Evolutionary conservation across 2,329 filamentous ascomycete genomes (phyloP).

Genomic region (Pseudohalonectria lignicola): DNA sequence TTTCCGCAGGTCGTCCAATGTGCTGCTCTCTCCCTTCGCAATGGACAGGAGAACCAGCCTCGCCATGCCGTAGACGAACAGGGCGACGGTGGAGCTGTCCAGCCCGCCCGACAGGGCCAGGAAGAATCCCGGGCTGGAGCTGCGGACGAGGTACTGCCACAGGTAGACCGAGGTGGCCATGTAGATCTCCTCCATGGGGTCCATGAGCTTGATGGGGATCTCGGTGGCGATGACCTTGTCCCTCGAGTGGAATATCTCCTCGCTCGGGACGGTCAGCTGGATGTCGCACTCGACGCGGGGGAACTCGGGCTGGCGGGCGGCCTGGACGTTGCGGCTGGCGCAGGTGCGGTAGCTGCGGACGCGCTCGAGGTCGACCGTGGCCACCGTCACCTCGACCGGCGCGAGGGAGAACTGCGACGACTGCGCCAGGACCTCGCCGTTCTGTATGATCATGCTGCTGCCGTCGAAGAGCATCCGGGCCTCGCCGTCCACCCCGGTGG

Average conservation of each 20-base stretch:
- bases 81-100: slow-evolving; percentile 10
- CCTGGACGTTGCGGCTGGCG: slow-evolving; percentile 9
- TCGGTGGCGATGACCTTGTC: slow-evolving; percentile 5
- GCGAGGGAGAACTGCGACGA: slow-evolving; percentile 9
- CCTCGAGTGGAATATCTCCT: slow-evolving; percentile 13
- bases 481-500: slow-evolving; percentile 11
- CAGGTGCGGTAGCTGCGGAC: slow-evolving; percentile 9
- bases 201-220: slow-evolving; percentile 7
- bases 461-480: slow-evolving; percentile 4
- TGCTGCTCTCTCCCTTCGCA: slow-evolving; percentile 7
- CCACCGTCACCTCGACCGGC: slow-evolving; percentile 9
- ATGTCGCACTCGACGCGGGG: slow-evolving; percentile 10
- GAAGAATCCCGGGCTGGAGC: slow-evolving; percentile 9
- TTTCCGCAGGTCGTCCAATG: slow-evolving; percentile 7
- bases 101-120: slow-evolving; percentile 10
- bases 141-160: slow-evolving; percentile 10
- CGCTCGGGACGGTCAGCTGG: slow-evolving; percentile 10
- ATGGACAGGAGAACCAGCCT: slow-evolving; percentile 8
- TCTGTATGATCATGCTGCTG: slow-evolving; percentile 9
- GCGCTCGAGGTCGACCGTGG: slow-evolving; percentile 9
- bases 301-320: slow-evolving; percentile 9
- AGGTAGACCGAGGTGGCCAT: slow-evolving; percentile 14
- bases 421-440: slow-evolving; percentile 10
- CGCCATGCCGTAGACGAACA: slow-evolving; percentile 11
- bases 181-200: slow-evolving; percentile 20